A percentile compares a stretch with the other conserved stretches of the same genome.
Evolutionary conservation across 495 filamentous ascomycete genomes (phyloP).

Genomic region (Penicillium samsonianum): DNA sequence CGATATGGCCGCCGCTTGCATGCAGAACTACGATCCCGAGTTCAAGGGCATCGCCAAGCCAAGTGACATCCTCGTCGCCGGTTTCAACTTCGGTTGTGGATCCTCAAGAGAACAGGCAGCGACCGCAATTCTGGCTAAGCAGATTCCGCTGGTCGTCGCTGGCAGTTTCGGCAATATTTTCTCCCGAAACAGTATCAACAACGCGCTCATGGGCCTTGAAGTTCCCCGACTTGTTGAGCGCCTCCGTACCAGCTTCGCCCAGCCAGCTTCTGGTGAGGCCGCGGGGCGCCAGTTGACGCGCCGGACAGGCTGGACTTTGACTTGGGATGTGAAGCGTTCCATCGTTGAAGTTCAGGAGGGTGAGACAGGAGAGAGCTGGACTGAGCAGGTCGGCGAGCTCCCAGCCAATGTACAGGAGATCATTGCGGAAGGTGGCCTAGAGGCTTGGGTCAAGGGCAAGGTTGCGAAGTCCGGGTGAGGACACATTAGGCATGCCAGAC

Average conservation of each 20-base stretch:
- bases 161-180: constrained; percentile 93
- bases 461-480: constrained; percentile 36
- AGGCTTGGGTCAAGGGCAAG: constrained; percentile 80
- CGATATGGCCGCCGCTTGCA: constrained; percentile 84
- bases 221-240: constrained; percentile 70
- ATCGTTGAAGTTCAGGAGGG: constrained; percentile 73
- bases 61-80: constrained; percentile 79
- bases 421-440: constrained; percentile 71
- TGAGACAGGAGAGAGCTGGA: constrained; percentile 63
- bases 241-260: constrained; percentile 63
- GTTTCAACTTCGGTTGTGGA: constrained; percentile 92
- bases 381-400: constrained; percentile 78
- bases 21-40: constrained; percentile 84
- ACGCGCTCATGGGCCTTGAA: constrained; percentile 82
- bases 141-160: constrained; percentile 80
- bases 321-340: constrained; percentile 79
- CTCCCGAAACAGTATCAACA: constrained; percentile 86
- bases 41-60: constrained; percentile 62
- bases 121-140: constrained; percentile 81
- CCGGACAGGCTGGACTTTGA: constrained; percentile 84
- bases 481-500: not conserved
- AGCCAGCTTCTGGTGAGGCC: constrained; percentile 37
- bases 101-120: constrained; percentile 83
- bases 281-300: constrained; percentile 55
- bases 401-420: constrained; percentile 91